Evolutionary conservation across 306 rosid species (phyloP), one percentile per base, ranked within the genome.

Genomic region (Cyclanthera cordifolia): DNA sequence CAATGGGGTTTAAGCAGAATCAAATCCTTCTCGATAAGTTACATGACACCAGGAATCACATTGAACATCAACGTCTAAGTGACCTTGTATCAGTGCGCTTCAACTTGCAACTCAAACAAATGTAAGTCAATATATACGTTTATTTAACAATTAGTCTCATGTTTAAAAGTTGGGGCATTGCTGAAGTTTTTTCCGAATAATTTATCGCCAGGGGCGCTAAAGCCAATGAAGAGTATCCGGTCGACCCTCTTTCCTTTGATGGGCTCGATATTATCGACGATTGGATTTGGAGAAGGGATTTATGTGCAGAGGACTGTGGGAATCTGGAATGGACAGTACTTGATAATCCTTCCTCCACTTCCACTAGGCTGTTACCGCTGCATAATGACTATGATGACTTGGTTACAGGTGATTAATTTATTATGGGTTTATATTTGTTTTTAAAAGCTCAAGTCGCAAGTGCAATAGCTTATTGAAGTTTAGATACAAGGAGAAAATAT

Each of bases 1-100:
- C 69, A 23, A 43, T 76, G 72, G 71, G 77, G 47, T 80, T 80
- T 71, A 85, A 80, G 82, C 81, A 71, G 77, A 89, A 79, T 70
- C 79, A 77, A 69, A 73, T 77, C 81, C 85, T 77, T 75, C 75
- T 78, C 27, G 90, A 84, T 69, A 89, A 85, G 73, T 71, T 75
- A 61, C 68, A 80, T 70, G 73, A 78, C 41, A 81, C 87, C 67
- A 81, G 83, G 82, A 91, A 89, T 78, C 77, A 72, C 70, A 79
- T 89, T 45, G 95, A 91, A 87, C 90, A 80, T 63, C 96, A 87
- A 72, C 92, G 86, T 68, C 83, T 87, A 70, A 85, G 78, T 1
- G 90, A 92, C 82, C 96, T 89, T 69, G 84, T 81, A 77, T 87
- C 84, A 74, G 95, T 89, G 73, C 92, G 78, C 52, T 70, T 66